Percentiles rank a stretch among this genome's conserved stretches.
These are phyloP conservation scores for Suillus subluteus DNA, from an alignment of 768 basidiomycete species.

Conservation along the genomic window DNA sequence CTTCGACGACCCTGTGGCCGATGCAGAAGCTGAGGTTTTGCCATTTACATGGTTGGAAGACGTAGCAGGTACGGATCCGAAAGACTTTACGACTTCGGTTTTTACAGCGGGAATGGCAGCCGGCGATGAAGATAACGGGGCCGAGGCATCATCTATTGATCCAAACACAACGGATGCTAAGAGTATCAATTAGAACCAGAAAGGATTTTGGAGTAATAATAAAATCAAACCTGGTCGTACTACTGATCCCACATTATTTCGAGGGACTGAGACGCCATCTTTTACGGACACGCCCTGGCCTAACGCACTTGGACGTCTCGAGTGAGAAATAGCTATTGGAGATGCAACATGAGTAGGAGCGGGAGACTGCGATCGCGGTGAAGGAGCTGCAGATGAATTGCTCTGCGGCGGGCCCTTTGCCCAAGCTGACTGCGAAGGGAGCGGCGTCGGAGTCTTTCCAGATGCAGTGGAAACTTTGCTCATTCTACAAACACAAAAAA, in stretches of 20 bases:
- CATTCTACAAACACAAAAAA: constrained; percentile 62
- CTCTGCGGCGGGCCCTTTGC: constrained; percentile 80
- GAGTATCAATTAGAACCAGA: constrained; percentile 16
- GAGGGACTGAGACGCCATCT: constrained; percentile 77
- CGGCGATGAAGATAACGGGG: constrained; percentile 83
- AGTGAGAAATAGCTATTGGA: constrained; percentile 60
- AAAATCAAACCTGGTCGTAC: constrained; percentile 64
- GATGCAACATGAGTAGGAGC: constrained; percentile 54
- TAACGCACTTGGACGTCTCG: constrained; percentile 78
- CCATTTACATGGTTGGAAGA: constrained; percentile 60
- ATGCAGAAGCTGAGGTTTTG: constrained; percentile 53
- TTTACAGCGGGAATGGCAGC: constrained; percentile 66
- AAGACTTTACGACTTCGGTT: constrained; percentile 77
- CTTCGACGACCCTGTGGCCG: constrained; percentile 42
- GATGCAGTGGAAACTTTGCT: constrained; percentile 86
- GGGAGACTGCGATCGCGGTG: constrained; percentile 80
- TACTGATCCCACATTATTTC: constrained; percentile 62
- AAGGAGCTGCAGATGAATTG: constrained; percentile 50
- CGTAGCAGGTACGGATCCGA: constrained; percentile 74
- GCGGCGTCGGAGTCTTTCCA: constrained; percentile 73
- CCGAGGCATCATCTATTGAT: constrained; percentile 80
- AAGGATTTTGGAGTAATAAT: background rate
- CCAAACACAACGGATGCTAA: constrained; percentile 83
- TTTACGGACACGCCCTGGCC: constrained; percentile 72
- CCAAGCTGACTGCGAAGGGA: constrained; percentile 88